These are phyloP conservation scores for Epicoccum sorghinum DNA, from an alignment of 2,329 filamentous ascomycete species.

Conservation along the genomic window DNA sequence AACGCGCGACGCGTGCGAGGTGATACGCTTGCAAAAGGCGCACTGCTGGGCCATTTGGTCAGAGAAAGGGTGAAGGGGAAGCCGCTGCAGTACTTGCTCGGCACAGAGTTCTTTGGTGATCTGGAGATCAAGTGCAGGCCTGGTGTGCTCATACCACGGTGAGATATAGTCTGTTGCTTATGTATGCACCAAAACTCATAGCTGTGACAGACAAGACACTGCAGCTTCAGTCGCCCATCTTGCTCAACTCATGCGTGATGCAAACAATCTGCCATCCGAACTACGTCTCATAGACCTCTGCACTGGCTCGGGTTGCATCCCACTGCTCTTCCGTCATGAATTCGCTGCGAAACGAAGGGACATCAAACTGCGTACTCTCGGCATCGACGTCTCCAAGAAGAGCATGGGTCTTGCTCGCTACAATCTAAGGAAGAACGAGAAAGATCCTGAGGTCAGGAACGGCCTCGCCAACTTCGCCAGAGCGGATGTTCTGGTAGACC, in stretches of 20 bases:
- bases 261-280: constrained; percentile 26
- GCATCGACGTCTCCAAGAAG: constrained; percentile 72
- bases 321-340: constrained; percentile 73
- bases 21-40: constrained; percentile 22
- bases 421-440: constrained; percentile 61
- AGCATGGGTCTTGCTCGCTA: constrained; percentile 69
- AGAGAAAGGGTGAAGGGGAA: constrained; percentile 62
- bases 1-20: constrained; percentile 28
- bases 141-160: constrained; percentile 86
- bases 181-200: constrained; percentile 17
- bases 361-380: constrained; percentile 60
- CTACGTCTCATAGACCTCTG: constrained; percentile 82
- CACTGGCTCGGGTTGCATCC: constrained; percentile 89
- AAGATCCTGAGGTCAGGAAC: constrained; percentile 9
- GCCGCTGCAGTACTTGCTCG: constrained; percentile 89
- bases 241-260: constrained; percentile 33
- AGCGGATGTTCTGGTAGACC: constrained; percentile 54
- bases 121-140: constrained; percentile 77
- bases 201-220: constrained; percentile 52
- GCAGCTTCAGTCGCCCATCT: constrained; percentile 48
- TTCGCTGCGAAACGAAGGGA: constrained; percentile 50
- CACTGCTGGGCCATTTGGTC: constrained; percentile 36
- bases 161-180: constrained; percentile 30
- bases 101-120: constrained; percentile 84
- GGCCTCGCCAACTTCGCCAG: constrained; percentile 54